Evolutionary conservation across 352 stramenopile species (phyloP), one percentile per base, ranked within the genome.

Genomic region (Pythium sukuiense): DNA sequence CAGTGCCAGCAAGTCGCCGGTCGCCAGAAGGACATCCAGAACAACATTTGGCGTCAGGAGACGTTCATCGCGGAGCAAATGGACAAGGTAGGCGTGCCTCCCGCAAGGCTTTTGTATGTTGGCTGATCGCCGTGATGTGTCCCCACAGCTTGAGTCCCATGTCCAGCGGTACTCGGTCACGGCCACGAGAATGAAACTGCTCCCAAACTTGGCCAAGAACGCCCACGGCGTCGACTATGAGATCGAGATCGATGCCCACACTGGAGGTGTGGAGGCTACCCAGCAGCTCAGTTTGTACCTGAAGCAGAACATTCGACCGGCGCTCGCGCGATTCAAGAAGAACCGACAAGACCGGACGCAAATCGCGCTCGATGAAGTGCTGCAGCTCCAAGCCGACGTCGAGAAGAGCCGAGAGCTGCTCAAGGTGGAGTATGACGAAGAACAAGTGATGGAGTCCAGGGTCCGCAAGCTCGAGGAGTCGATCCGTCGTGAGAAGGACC

Each of bases 181-280:
- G 32, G 87, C 88, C 18, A 85, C 76, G 24, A 67, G 83, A 49
- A 81, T 99, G 53, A 92, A 97, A 64, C 77, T 98, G 26, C 59
- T 98, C 59, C 93, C 92, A 3, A 49, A 77, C 39, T 82, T 85
- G 45, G 90, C 89, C 1, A 95, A 96, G 52, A 90, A 98, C 71
- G 79, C 85, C 27, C 65, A 81, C 20, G 80, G 83, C 1, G 74
- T 92, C 16, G 80, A 97, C 70, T 95, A 89, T 48, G 71, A 74
- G 32, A 87, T 96, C 24, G 74, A 80, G 35, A 75, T 93, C 33
- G 81, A 95, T 60, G 75, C 76, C 11, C 69, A 83, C 37, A 76
- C 83, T 13, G 81, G 86, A 9, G 83, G 83, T n/a, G 76, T 88
- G 9, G 67, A 80, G 20, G 81, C 81, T 8, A 80, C 87, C 6